A percentile compares a stretch with the other conserved stretches of the same genome.
phyloP scores from a whole-genome alignment of 140 eudicot species.

The Senecio squalidus region DNA sequence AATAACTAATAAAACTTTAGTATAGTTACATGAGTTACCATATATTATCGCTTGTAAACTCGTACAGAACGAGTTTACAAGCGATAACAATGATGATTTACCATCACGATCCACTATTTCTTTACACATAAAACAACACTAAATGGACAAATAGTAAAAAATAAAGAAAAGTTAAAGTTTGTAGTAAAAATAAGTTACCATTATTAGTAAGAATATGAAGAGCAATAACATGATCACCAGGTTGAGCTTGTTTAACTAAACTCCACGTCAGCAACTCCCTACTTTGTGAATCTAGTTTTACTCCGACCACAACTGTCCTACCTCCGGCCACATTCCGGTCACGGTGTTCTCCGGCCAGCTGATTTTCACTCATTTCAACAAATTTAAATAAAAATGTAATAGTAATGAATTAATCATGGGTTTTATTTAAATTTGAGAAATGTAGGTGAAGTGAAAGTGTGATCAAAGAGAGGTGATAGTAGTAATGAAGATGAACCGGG shows the following conservation, averaged over 20 bases:
- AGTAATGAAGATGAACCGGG: too few species aligned
- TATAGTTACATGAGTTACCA: too few species aligned
- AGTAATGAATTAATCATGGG: too few species aligned
- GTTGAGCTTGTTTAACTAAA: slow-evolving; percentile 63
- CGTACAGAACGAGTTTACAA: too few species aligned
- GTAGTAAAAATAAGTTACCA: slow-evolving; percentile 22
- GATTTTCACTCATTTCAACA: too few species aligned
- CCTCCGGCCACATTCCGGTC: slow-evolving; percentile 34
- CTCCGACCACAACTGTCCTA: slow-evolving; percentile 69
- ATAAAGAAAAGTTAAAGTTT: background rate
- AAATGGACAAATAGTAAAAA: background rate
- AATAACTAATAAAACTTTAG: too few species aligned
- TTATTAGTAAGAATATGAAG: slow-evolving; percentile 48
- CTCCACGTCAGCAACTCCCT: slow-evolving; percentile 87
- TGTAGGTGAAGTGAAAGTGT: too few species aligned
- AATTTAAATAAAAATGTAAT: too few species aligned
- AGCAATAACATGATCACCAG: slow-evolving; percentile 83
- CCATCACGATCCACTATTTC: slow-evolving; percentile 53
- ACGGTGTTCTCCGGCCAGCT: slow-evolving; percentile 38
- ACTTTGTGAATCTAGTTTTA: slow-evolving; percentile 58
- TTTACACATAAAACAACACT: slow-evolving; percentile 12
- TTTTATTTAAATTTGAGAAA: too few species aligned
- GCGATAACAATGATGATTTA: slow-evolving; percentile 57
- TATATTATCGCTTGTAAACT: too few species aligned
- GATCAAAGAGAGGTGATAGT: too few species aligned